Conservation (phyloP, 139 green algal genomes). For the Zygnema circumcarinatum region DNA sequence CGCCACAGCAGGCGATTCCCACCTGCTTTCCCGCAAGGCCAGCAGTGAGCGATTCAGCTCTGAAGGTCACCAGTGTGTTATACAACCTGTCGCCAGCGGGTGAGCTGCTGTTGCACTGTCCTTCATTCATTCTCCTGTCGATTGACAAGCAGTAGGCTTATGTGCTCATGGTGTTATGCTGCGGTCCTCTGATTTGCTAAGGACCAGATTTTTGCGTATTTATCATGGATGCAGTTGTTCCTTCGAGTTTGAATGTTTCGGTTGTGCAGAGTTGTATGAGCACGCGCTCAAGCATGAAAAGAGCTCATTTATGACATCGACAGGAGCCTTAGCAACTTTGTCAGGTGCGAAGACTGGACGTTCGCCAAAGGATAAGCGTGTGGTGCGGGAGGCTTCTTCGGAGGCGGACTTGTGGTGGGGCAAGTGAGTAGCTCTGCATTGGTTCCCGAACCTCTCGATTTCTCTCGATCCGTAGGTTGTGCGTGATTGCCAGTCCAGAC, state of each 20-base stretch:
- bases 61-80: slow-evolving; percentile 53
- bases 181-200: not conserved
- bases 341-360: slow-evolving; percentile 88
- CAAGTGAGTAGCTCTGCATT: slow-evolving; percentile 17
- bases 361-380: slow-evolving; percentile 90
- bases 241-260: not conserved
- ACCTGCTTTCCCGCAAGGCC: slow-evolving; percentile 26
- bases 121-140: no score
- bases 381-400: slow-evolving; percentile 77
- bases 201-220: not conserved
- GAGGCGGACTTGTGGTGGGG: slow-evolving; percentile 57
- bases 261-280: slow-evolving; percentile 50
- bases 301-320: slow-evolving; percentile 64
- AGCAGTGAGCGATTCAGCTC: slow-evolving; percentile 42
- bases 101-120: no score
- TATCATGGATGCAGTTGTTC: not conserved
- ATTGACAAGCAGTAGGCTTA: no score
- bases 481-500: not conserved
- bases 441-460: not conserved
- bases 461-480: no score
- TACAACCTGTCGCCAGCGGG: slow-evolving; percentile 53
- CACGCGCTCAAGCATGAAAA: slow-evolving; percentile 49
- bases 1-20: not conserved
- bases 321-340: slow-evolving; percentile 78
- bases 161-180: no score